Evolutionary conservation across 2,329 filamentous ascomycete genomes (phyloP), one percentile per base, ranked within the genome.

Genomic region (Claviceps arundinis): DNA sequence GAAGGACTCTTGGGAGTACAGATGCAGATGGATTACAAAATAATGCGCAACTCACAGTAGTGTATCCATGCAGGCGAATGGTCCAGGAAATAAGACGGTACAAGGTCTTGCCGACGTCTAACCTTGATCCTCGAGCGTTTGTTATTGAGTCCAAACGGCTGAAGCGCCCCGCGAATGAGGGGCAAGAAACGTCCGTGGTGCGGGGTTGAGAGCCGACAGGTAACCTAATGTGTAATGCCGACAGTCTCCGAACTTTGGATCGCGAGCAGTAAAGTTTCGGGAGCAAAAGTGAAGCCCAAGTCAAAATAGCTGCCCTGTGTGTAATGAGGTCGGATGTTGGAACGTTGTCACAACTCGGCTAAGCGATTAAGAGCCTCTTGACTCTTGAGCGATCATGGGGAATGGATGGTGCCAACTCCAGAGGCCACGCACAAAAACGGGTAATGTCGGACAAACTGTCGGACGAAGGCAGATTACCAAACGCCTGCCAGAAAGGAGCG

Each of bases 51-150:
- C 78, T 68, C 71, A 81, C 77, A 82, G 70, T 61, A 82, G 65
- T 54, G 79, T 82, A 65, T 82, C 79, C 79, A 82, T 82, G n/a
- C 37, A 14, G 26, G 42, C 14, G 16, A 11, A 22, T 37, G 16
- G 7, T 13, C 24, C 24, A 19, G 8, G 9, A 5, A 16, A 16
- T 11, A 4, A 38, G n/a, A 41, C 26, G 19, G 26, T 19, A 8
- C 30, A 17, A 34, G 30, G 30, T 4, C 30, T 34, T 11, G 9
- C 30, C 30, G 30, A 11, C 30, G 30, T 34, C 30, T 34, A 11
- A 42, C 11, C 24, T 37, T 37, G 47, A 45, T 46, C 37, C 7
- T 16, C 2, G 19, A 43, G 34, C 43, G 37, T 40, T 26, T 50
- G 42, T 38, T 16, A 14, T 44, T 44, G 22, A 26, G 41, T 19